Evolutionary conservation across 306 rosid species (phyloP).

Genomic region (Hippophae rhamnoides): DNA sequence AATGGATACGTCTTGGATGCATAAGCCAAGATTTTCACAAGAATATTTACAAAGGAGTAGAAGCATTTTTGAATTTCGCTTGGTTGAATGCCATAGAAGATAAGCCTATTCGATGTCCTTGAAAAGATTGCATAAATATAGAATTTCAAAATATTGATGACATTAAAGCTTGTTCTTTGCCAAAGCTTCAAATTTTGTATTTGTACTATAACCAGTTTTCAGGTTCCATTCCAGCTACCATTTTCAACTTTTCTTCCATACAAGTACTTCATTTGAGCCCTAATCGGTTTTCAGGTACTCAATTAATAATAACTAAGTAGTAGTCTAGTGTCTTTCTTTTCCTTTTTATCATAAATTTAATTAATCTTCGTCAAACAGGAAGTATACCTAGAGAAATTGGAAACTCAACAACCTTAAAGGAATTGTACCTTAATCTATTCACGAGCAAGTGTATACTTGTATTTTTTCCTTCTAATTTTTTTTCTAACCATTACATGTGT

Average conservation of each 20-base stretch:
- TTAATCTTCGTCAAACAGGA: not conserved
- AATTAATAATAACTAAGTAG: not conserved
- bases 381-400: not conserved
- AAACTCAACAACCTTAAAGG: not conserved
- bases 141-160: too few species aligned
- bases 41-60: too few species aligned
- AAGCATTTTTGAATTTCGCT: too few species aligned
- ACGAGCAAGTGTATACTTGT: too few species aligned
- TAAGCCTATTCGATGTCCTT: too few species aligned
- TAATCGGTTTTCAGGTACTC: slow-evolving; percentile 13
- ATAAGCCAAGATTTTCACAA: too few species aligned
- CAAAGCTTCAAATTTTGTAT: not conserved
- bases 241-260: slow-evolving; percentile 19
- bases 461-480: too few species aligned
- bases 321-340: not conserved
- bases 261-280: slow-evolving; percentile 1
- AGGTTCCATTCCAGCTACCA: not conserved
- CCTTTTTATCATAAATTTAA: not conserved
- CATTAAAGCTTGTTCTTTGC: not conserved
- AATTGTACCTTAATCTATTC: not conserved
- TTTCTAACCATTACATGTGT: too few species aligned
- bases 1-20: too few species aligned
- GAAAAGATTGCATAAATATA: too few species aligned
- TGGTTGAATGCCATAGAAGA: too few species aligned
- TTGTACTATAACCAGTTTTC: not conserved